phyloP scores from a whole-genome alignment of 2,329 filamentous ascomycete species.

The Elsinoe fawcettii region DNA sequence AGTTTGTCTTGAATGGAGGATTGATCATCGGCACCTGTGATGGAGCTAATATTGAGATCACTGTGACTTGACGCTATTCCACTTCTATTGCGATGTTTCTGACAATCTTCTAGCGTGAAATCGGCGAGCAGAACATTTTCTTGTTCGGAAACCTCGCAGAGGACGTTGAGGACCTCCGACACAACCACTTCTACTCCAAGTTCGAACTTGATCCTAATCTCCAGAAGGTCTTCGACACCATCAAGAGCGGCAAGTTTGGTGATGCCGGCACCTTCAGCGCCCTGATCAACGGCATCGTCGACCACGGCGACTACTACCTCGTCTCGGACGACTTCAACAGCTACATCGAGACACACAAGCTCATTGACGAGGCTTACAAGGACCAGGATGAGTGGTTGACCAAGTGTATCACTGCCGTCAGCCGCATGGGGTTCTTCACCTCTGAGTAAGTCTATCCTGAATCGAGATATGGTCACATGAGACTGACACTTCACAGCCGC shows the following conservation, averaged over 20 bases:
- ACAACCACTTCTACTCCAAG: constrained; percentile 56
- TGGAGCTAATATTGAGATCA: constrained; percentile 75
- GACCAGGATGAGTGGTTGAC: constrained; percentile 88
- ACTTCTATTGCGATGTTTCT: constrained; percentile 3
- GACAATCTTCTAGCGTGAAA: constrained; percentile 79
- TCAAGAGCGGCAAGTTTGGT: constrained; percentile 74
- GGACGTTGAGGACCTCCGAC: constrained; percentile 87
- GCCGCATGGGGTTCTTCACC: constrained; percentile 95
- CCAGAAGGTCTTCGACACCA: constrained; percentile 71
- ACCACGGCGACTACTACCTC: constrained; percentile 95
- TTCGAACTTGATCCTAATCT: constrained; percentile 73
- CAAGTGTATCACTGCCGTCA: constrained; percentile 81
- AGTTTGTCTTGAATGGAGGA: constrained; percentile 95
- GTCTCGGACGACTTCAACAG: constrained; percentile 96
- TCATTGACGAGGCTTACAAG: constrained; percentile 87
- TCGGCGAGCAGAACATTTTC: constrained; percentile 96
- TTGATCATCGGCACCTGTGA: constrained; percentile 97
- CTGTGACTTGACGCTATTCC: background rate
- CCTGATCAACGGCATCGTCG: constrained; percentile 73
- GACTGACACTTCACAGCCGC: constrained; percentile 35
- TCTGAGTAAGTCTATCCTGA: constrained; percentile 49
- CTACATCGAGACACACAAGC: constrained; percentile 81
- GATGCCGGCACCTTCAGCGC: constrained; percentile 70
- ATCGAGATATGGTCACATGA: background rate
- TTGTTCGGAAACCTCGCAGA: constrained; percentile 93